phyloP scores from a whole-genome alignment of 1,284 basidiomycete species.

The Kwoniella shivajii region DNA sequence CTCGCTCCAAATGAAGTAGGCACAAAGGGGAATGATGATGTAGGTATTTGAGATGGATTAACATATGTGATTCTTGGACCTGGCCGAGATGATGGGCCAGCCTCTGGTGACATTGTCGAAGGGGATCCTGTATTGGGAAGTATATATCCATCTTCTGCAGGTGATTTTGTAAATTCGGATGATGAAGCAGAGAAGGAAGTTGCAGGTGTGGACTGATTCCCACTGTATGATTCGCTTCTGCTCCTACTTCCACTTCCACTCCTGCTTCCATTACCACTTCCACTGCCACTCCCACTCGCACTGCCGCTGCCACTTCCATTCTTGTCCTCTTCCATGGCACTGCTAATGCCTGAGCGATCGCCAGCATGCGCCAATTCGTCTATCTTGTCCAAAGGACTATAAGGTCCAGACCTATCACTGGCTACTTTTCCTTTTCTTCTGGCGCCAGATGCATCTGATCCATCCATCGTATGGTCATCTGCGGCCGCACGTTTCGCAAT shows the following conservation, averaged over 20 bases:
- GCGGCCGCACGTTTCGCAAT: slow-evolving; percentile 19
- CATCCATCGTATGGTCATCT: slow-evolving; percentile 13
- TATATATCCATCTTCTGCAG: not conserved
- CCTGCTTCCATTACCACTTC: slow-evolving; percentile 3
- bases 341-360: slow-evolving; percentile 4
- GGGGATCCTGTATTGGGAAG: not conserved
- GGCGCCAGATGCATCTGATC: slow-evolving; percentile 3
- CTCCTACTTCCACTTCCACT: slow-evolving; percentile 5
- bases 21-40: slow-evolving; percentile 26
- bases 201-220: slow-evolving; percentile 8
- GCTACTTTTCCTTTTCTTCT: slow-evolving; percentile 11
- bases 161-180: slow-evolving; percentile 4
- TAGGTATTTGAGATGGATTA: slow-evolving; percentile 38
- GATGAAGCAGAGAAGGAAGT: slow-evolving; percentile 9
- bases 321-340: slow-evolving; percentile 1
- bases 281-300: not conserved
- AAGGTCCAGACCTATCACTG: not conserved
- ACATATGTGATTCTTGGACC: slow-evolving; percentile 37
- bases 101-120: not conserved
- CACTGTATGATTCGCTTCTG: slow-evolving; percentile 7
- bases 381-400: slow-evolving; percentile 11
- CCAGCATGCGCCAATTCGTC: not conserved
- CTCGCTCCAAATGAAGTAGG: slow-evolving; percentile 24
- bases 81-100: slow-evolving; percentile 11
- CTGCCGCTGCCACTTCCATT: slow-evolving; percentile 1